Base-by-base conservation (phyloP, 2,329 filamentous ascomycete genomes). In the Fusarium acutatum region DNA sequence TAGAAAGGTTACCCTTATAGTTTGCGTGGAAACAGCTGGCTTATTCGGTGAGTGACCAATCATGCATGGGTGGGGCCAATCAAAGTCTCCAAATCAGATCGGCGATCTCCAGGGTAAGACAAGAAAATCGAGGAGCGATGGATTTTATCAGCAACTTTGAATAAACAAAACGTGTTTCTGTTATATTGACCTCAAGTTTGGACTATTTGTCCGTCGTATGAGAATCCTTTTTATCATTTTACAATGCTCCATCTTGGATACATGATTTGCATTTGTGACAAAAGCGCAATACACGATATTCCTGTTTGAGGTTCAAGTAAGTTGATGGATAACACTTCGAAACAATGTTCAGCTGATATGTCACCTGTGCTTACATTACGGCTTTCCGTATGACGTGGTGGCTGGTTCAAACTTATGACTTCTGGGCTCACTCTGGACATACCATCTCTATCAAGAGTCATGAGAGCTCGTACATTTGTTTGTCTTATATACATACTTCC, bases 371-470 rank as follows among this genome's bases (percentile, higher is more conserved):
- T 14, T 3, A 15, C 12, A 10, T 5, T 7, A 6, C 13, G 6
- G 5, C 8, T 6, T 11, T 11, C 8, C 3, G 0, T 7, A 4
- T 7, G n/a, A n/a, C 4, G 4, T 50, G 22, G 4, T 24, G 12
- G 4, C 3, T 0, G 6, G 12, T 2, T 14, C 1, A 5, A 7
- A 10, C 2, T 15, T 24, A 6, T 17, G 5, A 17, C 3, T 26
- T 24, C 0, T 11, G 14, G 7, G 5, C 5, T 53, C n/a, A n/a
- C 14, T n/a, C 6, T 11, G 13, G 7, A 7, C 6, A 5, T 10
- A 1, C 5, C 14, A 28, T 7, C 2, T n/a, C 0, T 1, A 7
- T 18, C 5, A 28, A 4, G 10, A 53, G 28, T 13, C 0, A 7
- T 6, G 1, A 28, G 4, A 12, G 28, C 7, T 3, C 14, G 3